Evolutionary conservation across 1,139 yeast species (phyloP).

Genomic region (Pichia sp.): DNA sequence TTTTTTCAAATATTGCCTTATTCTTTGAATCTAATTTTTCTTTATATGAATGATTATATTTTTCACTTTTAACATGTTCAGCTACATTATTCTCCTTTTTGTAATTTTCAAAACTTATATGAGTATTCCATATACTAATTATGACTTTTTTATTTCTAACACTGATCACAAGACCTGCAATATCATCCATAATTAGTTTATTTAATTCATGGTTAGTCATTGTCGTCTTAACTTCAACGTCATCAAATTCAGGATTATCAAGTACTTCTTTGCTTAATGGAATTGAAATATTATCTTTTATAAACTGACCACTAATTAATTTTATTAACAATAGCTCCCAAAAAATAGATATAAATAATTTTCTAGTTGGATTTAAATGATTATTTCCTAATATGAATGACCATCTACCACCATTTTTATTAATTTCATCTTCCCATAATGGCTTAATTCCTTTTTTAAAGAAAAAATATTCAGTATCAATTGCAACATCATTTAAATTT

Average conservation of each 20-base stretch:
- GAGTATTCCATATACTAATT: conserved; percentile 50
- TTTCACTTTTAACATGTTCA: conserved; percentile 4
- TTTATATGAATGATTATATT: conserved; percentile 4
- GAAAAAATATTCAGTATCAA: conserved; percentile 53
- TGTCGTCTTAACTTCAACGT: conserved; percentile 1
- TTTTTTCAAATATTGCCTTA: conserved; percentile 10
- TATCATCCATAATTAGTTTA: conserved; percentile 31
- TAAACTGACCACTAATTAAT: conserved; percentile 11
- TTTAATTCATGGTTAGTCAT: conserved; percentile 10
- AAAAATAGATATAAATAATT: conserved; percentile 1
- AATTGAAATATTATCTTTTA: background rate
- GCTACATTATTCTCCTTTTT: conserved; percentile 10
- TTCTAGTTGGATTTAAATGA: conserved; percentile 4
- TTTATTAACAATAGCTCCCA: conserved; percentile 13
- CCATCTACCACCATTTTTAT: conserved; percentile 63
- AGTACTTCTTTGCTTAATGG: conserved; percentile 7
- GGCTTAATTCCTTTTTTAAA: conserved; percentile 63
- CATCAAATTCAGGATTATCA: conserved; percentile 11
- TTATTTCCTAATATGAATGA: conserved; percentile 27
- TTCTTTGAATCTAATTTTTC: conserved; percentile 7
- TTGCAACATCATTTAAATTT: conserved; percentile 41
- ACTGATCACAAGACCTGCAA: conserved; percentile 47
- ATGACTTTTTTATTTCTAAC: conserved; percentile 48
- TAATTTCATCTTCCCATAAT: conserved; percentile 66
- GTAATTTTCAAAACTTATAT: conserved; percentile 34